Evolutionary conservation across 306 rosid species (phyloP).

Genomic region (Prunus mume): DNA sequence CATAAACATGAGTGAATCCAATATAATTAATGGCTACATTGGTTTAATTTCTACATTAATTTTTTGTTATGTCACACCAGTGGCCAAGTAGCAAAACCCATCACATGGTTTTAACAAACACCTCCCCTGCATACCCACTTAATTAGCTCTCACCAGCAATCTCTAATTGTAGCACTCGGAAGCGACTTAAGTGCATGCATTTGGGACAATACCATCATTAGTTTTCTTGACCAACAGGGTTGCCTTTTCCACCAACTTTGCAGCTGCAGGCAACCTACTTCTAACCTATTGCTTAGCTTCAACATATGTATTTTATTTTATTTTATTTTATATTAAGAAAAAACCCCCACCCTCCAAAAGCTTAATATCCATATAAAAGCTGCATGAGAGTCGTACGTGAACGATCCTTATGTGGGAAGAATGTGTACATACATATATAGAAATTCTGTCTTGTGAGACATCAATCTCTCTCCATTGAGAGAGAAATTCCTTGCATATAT

Average conservation of each 20-base stretch:
- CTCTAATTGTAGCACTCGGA: background rate
- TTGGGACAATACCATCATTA: background rate
- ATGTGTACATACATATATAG: no score
- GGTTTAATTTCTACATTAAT: no score
- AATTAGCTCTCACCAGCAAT: background rate
- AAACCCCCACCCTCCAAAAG: no score
- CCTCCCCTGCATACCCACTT: background rate
- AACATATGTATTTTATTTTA: no score
- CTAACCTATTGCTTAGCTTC: background rate
- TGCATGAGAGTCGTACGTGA: background rate
- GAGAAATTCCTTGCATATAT: no score
- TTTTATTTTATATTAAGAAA: no score
- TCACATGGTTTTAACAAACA: background rate
- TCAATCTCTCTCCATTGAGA: no score
- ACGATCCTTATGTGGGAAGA: background rate
- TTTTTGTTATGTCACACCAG: background rate
- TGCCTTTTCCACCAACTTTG: slow-evolving; percentile 1
- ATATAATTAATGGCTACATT: background rate
- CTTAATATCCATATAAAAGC: background rate
- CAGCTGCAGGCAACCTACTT: background rate
- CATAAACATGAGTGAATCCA: background rate
- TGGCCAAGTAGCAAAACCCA: background rate
- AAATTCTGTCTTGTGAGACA: no score
- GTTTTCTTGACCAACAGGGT: background rate
- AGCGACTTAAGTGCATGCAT: slow-evolving; percentile 11